These are phyloP conservation scores for Sphenostylis stenocarpa DNA, from an alignment of 306 rosid species.

Conservation along the genomic window DNA sequence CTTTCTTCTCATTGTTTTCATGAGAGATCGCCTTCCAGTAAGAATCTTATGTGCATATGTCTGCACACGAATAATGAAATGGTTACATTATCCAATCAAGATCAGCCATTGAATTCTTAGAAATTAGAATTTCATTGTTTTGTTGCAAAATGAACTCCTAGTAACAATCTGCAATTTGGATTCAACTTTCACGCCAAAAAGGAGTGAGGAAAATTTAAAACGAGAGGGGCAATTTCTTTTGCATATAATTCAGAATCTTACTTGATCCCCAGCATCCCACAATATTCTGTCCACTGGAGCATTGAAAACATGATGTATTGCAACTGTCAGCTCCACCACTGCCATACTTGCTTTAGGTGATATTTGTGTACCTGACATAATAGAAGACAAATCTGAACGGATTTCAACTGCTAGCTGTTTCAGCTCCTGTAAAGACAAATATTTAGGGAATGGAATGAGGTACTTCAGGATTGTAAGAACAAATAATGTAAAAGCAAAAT, in stretches of 20 bases:
- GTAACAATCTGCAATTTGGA: not conserved
- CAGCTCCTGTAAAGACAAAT: slow-evolving; percentile 63
- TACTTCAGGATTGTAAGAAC: slow-evolving; percentile 14
- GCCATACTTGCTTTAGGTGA: slow-evolving; percentile 67
- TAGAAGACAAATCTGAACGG: slow-evolving; percentile 61
- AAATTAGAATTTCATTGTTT: slow-evolving; percentile 7
- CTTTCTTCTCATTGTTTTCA: slow-evolving; percentile 64
- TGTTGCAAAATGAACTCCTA: slow-evolving; percentile 18
- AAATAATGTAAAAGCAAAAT: slow-evolving; percentile 7
- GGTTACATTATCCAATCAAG: not conserved
- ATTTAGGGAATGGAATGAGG: slow-evolving; percentile 37
- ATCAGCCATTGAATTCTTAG: slow-evolving; percentile 11
- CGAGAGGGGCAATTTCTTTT: not conserved
- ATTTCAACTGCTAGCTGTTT: slow-evolving; percentile 82
- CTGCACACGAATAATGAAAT: slow-evolving; percentile 47
- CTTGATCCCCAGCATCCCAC: slow-evolving; percentile 95
- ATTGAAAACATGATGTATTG: slow-evolving; percentile 87
- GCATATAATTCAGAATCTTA: slow-evolving; percentile 41
- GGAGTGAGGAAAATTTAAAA: not conserved
- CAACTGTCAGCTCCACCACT: slow-evolving; percentile 80
- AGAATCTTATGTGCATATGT: slow-evolving; percentile 86
- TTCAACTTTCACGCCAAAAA: not conserved
- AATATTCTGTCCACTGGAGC: slow-evolving; percentile 85
- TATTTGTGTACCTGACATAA: slow-evolving; percentile 41
- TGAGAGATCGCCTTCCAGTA: slow-evolving; percentile 77